phyloP scores from a whole-genome alignment of 129 eudicot species.

The Tagetes patula region DNA sequence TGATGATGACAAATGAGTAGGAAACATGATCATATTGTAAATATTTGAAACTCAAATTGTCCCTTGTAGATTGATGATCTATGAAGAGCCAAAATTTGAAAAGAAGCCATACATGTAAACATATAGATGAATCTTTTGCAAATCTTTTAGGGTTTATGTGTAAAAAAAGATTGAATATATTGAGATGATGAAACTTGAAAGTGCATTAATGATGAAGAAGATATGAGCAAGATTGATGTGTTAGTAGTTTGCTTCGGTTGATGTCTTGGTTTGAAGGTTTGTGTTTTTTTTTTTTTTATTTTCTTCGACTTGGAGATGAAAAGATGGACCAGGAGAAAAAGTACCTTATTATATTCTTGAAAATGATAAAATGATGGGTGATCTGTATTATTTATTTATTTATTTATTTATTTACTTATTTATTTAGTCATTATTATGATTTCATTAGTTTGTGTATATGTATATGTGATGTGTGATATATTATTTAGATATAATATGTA shows the following conservation, averaged over 20 bases:
- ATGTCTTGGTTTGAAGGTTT: constrained; percentile 65
- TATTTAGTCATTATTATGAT: not conserved
- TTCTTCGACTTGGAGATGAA: constrained; percentile 14
- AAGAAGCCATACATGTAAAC: constrained; percentile 30
- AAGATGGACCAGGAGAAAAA: constrained; percentile 24
- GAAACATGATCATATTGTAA: constrained; percentile 61
- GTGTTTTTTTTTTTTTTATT: constrained; percentile 4
- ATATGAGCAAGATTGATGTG: constrained; percentile 27
- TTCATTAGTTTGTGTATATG: not conserved
- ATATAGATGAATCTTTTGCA: not conserved
- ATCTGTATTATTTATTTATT: constrained; percentile 2
- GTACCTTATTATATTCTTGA: constrained; percentile 14
- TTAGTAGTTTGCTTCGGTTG: constrained; percentile 48
- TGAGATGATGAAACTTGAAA: not conserved
- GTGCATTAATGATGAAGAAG: constrained; percentile 22
- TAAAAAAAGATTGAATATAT: constrained; percentile 9
- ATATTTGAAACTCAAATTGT: constrained; percentile 23
- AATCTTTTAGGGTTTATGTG: constrained; percentile 18
- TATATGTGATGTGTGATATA: no score
- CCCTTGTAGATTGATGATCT: constrained; percentile 13
- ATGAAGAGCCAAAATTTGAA: constrained; percentile 23
- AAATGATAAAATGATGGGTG: constrained; percentile 20
- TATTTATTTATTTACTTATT: not conserved
- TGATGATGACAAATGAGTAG: constrained; percentile 31
- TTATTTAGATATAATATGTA: no score